phyloP scores from a whole-genome alignment of 805 yeast species.

The Kodamaea laetipori region DNA sequence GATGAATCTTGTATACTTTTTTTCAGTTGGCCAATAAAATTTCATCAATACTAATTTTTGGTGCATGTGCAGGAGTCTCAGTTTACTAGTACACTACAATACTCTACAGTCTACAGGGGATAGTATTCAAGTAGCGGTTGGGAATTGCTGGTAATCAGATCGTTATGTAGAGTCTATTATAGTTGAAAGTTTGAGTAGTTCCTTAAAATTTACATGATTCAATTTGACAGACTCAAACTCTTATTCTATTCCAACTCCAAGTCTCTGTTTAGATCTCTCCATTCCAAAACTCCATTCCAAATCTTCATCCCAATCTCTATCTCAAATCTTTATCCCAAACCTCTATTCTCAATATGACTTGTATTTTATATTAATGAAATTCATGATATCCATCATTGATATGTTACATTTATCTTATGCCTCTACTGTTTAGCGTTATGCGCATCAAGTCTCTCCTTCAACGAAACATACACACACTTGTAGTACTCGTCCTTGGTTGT shows the following conservation, averaged over 20 bases:
- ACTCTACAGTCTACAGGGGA: too few species aligned
- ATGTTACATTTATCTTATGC: background rate
- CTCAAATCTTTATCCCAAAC: background rate
- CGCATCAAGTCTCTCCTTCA: constrained; percentile 41
- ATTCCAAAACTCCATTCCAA: background rate
- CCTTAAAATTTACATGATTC: too few species aligned
- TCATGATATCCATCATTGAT: too few species aligned
- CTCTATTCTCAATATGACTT: background rate
- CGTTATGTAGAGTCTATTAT: too few species aligned
- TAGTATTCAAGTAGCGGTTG: too few species aligned
- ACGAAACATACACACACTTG: constrained; percentile 45
- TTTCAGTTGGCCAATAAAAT: constrained; percentile 19
- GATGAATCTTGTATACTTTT: constrained; percentile 4
- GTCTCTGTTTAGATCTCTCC: too few species aligned
- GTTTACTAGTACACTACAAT: too few species aligned
- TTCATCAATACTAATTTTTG: constrained; percentile 12
- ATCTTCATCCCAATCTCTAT: background rate
- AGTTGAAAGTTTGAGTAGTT: too few species aligned
- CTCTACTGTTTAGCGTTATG: constrained; percentile 8
- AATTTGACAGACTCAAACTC: too few species aligned
- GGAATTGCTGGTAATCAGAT: too few species aligned
- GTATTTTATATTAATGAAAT: too few species aligned
- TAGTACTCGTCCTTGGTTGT: constrained; percentile 45
- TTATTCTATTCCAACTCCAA: too few species aligned
- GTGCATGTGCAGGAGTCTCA: constrained; percentile 7